Evolutionary conservation across 495 filamentous ascomycete species (phyloP), one percentile per base, ranked within the genome.

Genomic region (Xylaria palmicola): DNA sequence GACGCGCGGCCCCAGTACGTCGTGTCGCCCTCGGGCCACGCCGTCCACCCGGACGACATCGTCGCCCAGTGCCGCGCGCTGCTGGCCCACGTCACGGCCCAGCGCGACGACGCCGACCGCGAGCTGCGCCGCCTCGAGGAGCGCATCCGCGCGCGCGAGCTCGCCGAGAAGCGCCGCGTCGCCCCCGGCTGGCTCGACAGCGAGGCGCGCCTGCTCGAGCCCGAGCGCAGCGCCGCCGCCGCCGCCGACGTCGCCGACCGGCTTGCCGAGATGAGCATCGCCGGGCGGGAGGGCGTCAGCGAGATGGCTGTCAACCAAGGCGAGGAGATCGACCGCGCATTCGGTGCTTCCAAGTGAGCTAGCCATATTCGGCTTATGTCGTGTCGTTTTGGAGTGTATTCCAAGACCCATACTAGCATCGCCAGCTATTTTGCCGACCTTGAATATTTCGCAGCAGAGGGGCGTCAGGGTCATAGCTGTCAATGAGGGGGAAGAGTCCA

Each of bases 111-210:
- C 34, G 88, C 90, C 0, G 82, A 87, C 43, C 75, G 79, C 41
- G 79, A 82, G n/a, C 75, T 97, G 49, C 75, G 74, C 49, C 82
- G 81, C 8, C 89, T 94, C 80, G 88, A 93, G 65, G 83, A 86
- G 63, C 77, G 79, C 3, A 88, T 93, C 60, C 74, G 75, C 44
- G 86, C 90, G 50, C 81, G 89, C 49, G 94, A 98, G 59, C 76
- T 98, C 57, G 91, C 90, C 34, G 94, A 98, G 83, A 97, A 96
- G 81, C 74, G 94, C 54, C 81, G 92, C 19, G 81, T 96, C 34
- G 94, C 94, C 40, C 94, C 94, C 15, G 94, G 94, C 1, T 98
- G 93, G 90, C 75, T 98, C 67, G 94, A 98, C 72, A 88, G 90
- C 36, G 90, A 96, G 27, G 87, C 90, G 70, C 84, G 90, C 66